Conservation (phyloP, 1,284 basidiomycete species). For the Cystobasidium sp. region DNA sequence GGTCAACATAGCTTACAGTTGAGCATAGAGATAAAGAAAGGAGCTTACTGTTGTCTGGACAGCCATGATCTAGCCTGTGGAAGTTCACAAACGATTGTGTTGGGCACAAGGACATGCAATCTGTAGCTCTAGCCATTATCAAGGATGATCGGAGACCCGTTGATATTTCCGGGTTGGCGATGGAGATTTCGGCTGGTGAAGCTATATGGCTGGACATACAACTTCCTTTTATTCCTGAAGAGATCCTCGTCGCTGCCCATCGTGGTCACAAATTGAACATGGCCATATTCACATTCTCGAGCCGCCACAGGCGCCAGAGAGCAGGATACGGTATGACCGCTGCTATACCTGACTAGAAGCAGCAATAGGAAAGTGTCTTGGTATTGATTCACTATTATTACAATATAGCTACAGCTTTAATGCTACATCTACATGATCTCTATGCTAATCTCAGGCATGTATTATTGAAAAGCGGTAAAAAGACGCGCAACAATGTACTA, state of each 20-base stretch:
- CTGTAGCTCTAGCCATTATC: background rate
- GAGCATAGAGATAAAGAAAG: background rate
- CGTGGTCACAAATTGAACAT: background rate
- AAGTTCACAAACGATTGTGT: background rate
- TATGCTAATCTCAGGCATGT: no score
- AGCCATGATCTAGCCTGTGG: background rate
- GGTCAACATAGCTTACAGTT: background rate
- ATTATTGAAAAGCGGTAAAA: no score
- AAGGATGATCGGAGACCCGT: background rate
- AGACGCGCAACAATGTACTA: no score
- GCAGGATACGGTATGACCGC: no score
- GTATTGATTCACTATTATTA: no score
- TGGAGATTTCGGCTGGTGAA: background rate
- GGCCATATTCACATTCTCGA: no score
- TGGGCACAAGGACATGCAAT: background rate
- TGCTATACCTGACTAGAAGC: no score
- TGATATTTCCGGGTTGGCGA: background rate
- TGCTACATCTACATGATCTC: no score
- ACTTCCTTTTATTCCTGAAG: background rate
- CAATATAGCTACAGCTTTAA: no score
- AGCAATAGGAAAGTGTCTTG: no score
- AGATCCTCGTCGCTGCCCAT: background rate
- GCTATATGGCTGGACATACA: background rate
- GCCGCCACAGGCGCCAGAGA: no score
- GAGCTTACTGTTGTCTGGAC: constrained; percentile 33